These are phyloP conservation scores for Talaromyces pinophilus DNA, from an alignment of 2,329 filamentous ascomycete species.

Conservation along the genomic window DNA sequence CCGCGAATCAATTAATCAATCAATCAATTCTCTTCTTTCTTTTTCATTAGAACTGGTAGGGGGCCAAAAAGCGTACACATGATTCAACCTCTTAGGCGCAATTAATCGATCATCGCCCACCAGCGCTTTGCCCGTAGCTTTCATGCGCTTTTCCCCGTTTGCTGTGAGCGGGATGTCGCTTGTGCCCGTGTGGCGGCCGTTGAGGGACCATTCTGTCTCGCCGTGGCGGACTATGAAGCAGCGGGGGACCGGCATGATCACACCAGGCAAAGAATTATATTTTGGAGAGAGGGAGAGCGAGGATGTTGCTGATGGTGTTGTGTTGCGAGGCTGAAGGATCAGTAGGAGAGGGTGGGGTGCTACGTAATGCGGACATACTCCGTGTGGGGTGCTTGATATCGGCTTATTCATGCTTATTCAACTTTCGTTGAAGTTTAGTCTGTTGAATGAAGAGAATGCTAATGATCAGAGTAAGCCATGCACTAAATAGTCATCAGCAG, in stretches of 20 bases:
- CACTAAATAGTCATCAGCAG: neutral
- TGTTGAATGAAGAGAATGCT: no score
- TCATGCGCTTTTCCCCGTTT: conserved; percentile 75
- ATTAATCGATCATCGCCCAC: conserved; percentile 83
- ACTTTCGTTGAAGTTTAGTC: neutral
- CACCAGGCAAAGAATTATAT: no score
- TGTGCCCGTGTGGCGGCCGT: conserved; percentile 77
- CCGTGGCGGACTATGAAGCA: conserved; percentile 86
- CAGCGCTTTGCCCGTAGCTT: conserved; percentile 76
- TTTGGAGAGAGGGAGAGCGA: no score
- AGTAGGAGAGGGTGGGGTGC: neutral
- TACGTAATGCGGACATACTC: neutral
- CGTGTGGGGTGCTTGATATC: neutral
- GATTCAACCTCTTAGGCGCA: conserved; percentile 75
- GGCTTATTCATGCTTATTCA: neutral
- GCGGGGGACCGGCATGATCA: conserved; percentile 59
- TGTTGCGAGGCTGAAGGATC: neutral
- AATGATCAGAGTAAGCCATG: no score
- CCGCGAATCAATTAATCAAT: neutral
- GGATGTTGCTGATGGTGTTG: neutral
- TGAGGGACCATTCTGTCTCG: conserved; percentile 93
- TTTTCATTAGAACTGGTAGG: neutral
- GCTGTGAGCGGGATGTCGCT: conserved; percentile 84
- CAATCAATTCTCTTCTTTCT: no score
- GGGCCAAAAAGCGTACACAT: conserved; percentile 61